Evolutionary conservation across 106 monocot genomes (phyloP).

Genomic region (Dactylorhiza incarnata): DNA sequence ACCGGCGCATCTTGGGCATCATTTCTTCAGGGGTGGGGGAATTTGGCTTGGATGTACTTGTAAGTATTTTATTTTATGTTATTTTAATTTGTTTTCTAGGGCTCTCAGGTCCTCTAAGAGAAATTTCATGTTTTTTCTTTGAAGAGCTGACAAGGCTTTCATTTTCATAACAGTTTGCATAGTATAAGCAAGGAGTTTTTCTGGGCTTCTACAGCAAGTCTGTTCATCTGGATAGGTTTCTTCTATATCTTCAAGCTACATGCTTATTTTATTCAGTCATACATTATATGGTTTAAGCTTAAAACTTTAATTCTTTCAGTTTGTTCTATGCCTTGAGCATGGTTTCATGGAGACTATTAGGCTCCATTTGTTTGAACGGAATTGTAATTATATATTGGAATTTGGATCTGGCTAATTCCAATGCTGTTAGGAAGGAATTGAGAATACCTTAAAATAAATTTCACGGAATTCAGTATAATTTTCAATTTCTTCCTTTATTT

Average conservation of each 20-base stretch:
- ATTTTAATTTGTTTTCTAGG: not conserved
- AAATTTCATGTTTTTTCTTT: not conserved
- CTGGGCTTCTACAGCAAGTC: constrained; percentile 33
- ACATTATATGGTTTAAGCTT: no score
- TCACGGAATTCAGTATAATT: no score
- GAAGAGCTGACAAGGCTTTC: not conserved
- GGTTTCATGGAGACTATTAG: no score
- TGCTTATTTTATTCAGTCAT: not conserved
- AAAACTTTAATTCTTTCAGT: no score
- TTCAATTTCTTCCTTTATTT: no score
- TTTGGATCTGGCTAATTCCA: no score
- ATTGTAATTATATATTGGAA: no score
- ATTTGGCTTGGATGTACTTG: constrained; percentile 69
- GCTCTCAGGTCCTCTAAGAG: not conserved
- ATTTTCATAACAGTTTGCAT: constrained; percentile 34
- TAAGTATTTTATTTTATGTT: constrained; percentile 7
- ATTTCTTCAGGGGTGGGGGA: constrained; percentile 57
- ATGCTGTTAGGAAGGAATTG: no score
- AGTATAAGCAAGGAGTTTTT: constrained; percentile 47
- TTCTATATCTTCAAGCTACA: not conserved
- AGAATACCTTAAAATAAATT: no score
- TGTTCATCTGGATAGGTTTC: constrained; percentile 55
- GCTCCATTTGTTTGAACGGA: no score
- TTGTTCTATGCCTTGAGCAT: no score
- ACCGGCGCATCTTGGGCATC: constrained; percentile 63